Evolutionary conservation across 2,329 filamentous ascomycete species (phyloP), one percentile per base, ranked within the genome.

Genomic region (Alternaria solani): DNA sequence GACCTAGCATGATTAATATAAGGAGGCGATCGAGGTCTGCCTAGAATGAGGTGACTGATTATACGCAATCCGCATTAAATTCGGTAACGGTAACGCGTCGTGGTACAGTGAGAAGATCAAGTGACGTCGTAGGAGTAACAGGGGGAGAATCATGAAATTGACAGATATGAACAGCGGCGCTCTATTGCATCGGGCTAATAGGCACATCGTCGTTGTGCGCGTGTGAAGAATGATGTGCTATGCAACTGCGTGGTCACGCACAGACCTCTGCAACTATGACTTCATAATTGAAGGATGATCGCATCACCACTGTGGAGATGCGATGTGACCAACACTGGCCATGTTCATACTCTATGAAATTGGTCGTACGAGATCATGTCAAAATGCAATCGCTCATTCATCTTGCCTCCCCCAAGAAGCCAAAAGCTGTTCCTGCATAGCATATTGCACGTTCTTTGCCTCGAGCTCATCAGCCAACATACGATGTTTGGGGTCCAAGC

Each of bases 391-490:
- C 12, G 12, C 20, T 25, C 18, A 42, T 12, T 1, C 11, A 12
- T 7, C 25, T 4, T 12, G 39, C 25, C 7, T 25, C 2, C 12
- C 11, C 39, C 39, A 25, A 8, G 7, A 12, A 12, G 38, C 28
- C 23, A 63, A 34, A 14, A 63, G 16, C 36, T 41, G 36, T 5
- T 43, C 57, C 20, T 61, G 55, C 55, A 63, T 59, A 49, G 41
- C 46, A 5, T 34, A 44, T 20, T 51, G 55, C 30, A 42, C 34
- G 4, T 61, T 49, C 51, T 59, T 62, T 0, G 66, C 64, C n/a
- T 39, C 51, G 7, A 67, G 42, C 52, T 69, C 56, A n/a, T 66
- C 61, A 3, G 14, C 25, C 23, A 68, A 12, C n/a, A 25, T 51
- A 16, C 44, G 43, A 53, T 68, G 63, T 18, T 23, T 30, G 3